These are phyloP conservation scores for Colletotrichum liriopes DNA, from an alignment of 2,329 filamentous ascomycete genomes.

Conservation along the genomic window DNA sequence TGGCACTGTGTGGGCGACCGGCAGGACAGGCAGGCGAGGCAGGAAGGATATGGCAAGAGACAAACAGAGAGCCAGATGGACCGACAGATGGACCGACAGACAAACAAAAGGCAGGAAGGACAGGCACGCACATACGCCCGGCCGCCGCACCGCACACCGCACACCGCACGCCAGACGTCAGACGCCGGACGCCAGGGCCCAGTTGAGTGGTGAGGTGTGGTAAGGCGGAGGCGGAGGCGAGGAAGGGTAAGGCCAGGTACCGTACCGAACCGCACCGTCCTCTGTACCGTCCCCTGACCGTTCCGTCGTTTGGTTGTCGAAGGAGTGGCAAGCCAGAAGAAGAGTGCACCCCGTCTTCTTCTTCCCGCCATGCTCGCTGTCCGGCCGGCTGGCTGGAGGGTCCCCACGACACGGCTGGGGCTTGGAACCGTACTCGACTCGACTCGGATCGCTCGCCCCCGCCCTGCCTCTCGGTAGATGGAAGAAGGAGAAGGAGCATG, in stretches of 20 bases:
- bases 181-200: constrained; percentile 18
- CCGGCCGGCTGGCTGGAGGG: neutral
- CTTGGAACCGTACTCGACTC: neutral
- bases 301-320: neutral
- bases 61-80: neutral
- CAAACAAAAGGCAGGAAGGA: neutral
- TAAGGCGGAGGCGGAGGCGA: constrained; percentile 8
- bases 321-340: neutral
- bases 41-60: neutral
- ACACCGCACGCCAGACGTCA: constrained; percentile 23
- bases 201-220: constrained; percentile 24
- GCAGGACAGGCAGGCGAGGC: neutral
- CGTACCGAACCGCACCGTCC: constrained; percentile 12
- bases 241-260: constrained; percentile 8
- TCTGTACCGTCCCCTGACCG: constrained; percentile 5
- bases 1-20: neutral
- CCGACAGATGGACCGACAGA: neutral
- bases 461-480: neutral
- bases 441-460: neutral
- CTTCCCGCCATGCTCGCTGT: neutral
- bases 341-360: no score
- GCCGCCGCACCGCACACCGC: neutral
- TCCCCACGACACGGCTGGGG: neutral
- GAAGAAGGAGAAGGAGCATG: neutral
- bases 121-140: neutral